Percentiles rank a stretch among this genome's conserved stretches.
Evolutionary conservation across 2,329 filamentous ascomycete genomes (phyloP).

Genomic region (Fusarium goolgardi): DNA sequence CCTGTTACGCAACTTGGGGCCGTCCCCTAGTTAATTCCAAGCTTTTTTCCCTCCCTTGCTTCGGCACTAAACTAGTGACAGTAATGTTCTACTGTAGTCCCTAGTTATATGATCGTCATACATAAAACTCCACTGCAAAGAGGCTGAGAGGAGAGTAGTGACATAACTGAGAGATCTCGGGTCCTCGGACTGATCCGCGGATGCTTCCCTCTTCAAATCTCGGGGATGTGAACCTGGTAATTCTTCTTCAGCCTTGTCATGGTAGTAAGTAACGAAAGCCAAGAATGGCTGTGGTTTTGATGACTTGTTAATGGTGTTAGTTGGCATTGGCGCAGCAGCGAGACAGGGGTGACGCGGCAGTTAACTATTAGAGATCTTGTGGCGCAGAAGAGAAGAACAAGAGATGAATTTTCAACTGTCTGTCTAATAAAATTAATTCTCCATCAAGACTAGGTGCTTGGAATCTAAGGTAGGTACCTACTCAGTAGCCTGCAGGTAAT

Average conservation of each 20-base stretch:
- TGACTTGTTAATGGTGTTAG: not conserved
- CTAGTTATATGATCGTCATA: constrained; percentile 6
- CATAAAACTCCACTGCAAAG: constrained; percentile 15
- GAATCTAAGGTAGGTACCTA: too few relatives aligned
- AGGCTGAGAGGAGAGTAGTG: constrained; percentile 11
- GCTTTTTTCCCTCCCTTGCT: constrained; percentile 12
- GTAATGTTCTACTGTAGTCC: constrained; percentile 1
- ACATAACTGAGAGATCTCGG: constrained; percentile 15
- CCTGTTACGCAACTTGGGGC: constrained; percentile 17
- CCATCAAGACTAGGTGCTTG: not conserved
- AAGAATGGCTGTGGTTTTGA: constrained; percentile 12
- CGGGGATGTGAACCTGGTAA: constrained; percentile 9
- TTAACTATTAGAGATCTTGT: not conserved
- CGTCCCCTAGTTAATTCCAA: constrained; percentile 19
- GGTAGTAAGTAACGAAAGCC: not conserved
- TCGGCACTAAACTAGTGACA: not conserved
- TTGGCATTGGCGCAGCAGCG: constrained; percentile 23
- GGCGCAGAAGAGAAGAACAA: constrained; percentile 12
- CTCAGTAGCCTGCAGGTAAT: not conserved
- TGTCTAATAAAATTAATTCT: not conserved
- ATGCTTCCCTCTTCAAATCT: constrained; percentile 4
- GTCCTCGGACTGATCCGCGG: constrained; percentile 15
- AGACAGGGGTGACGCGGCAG: constrained; percentile 27
- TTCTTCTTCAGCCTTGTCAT: constrained; percentile 11
- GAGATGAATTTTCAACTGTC: not conserved